A percentile compares a stretch with the other conserved stretches of the same genome.
Conservation (phyloP, 1,284 basidiomycete species). For the Malassezia japonica region DNA sequence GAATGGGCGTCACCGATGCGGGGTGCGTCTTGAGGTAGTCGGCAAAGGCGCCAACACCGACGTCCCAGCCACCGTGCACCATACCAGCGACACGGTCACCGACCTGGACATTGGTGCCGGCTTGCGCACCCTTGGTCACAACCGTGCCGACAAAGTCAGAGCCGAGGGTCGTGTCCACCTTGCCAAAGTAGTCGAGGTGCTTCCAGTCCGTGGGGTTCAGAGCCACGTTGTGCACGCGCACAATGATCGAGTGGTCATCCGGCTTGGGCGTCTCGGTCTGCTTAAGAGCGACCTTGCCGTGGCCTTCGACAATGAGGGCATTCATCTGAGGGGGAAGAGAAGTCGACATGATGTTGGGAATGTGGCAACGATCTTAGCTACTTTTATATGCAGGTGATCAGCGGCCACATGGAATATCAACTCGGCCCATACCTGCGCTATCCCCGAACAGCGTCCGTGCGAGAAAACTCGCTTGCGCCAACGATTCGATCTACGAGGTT, state of each 20-base stretch:
- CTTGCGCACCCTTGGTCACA: slow-evolving; percentile 50
- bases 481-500: too few relatives aligned
- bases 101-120: slow-evolving; percentile 49
- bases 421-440: too few relatives aligned
- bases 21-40: slow-evolving; percentile 45
- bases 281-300: slow-evolving; percentile 24
- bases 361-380: too few relatives aligned
- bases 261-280: slow-evolving; percentile 30
- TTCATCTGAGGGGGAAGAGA: slow-evolving; percentile 20
- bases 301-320: slow-evolving; percentile 27
- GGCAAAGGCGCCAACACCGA: slow-evolving; percentile 46
- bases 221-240: slow-evolving; percentile 28
- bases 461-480: too few relatives aligned
- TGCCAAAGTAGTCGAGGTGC: slow-evolving; percentile 47
- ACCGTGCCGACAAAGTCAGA: slow-evolving; percentile 58
- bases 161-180: slow-evolving; percentile 52
- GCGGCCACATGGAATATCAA: too few relatives aligned
- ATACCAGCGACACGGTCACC: slow-evolving; percentile 57
- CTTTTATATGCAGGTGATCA: too few relatives aligned
- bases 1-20: slow-evolving; percentile 28
- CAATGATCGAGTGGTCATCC: slow-evolving; percentile 24
- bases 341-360: slow-evolving; percentile 5
- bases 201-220: slow-evolving; percentile 47
- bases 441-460: too few relatives aligned
- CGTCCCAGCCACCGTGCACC: slow-evolving; percentile 50